Percentiles rank a stretch among this genome's conserved stretches.
Conservation (phyloP, 2,329 filamentous ascomycete genomes). For the Aspergillus amoenus region DNA sequence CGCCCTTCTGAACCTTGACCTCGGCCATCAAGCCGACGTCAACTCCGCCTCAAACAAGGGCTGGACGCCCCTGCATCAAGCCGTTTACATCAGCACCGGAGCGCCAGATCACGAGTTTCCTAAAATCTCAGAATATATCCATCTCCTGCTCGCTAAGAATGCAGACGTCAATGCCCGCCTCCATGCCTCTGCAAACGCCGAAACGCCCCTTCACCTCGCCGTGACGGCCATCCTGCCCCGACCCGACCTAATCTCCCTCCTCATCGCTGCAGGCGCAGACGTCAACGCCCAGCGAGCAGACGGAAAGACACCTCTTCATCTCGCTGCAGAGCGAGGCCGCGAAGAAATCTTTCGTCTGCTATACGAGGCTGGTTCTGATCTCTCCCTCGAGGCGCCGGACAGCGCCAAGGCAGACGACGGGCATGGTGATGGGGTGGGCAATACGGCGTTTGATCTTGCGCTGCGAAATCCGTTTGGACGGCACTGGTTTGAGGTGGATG, state of each 20-base stretch:
- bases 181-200: conserved; percentile 6
- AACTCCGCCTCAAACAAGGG: conserved; percentile 20
- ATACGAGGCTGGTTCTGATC: conserved; percentile 26
- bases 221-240: conserved; percentile 18
- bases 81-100: conserved; percentile 20
- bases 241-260: conserved; percentile 20
- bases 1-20: conserved; percentile 8
- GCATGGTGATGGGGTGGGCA: conserved; percentile 3
- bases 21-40: conserved; percentile 6
- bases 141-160: conserved; percentile 21
- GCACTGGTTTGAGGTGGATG: conserved; percentile 23
- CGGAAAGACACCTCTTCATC: conserved; percentile 25
- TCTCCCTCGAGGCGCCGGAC: conserved; percentile 16
- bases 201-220: conserved; percentile 31
- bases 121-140: conserved; percentile 24
- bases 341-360: conserved; percentile 25
- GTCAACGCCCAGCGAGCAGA: conserved; percentile 20
- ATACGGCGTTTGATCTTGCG: conserved; percentile 25
- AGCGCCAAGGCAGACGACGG: conserved; percentile 10
- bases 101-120: conserved; percentile 19
- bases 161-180: conserved; percentile 24
- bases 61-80: conserved; percentile 29
- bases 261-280: conserved; percentile 22
- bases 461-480: conserved; percentile 23
- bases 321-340: conserved; percentile 28